phyloP scores from a whole-genome alignment of 2,329 filamentous ascomycete species.

The Mycogone perniciosa region DNA sequence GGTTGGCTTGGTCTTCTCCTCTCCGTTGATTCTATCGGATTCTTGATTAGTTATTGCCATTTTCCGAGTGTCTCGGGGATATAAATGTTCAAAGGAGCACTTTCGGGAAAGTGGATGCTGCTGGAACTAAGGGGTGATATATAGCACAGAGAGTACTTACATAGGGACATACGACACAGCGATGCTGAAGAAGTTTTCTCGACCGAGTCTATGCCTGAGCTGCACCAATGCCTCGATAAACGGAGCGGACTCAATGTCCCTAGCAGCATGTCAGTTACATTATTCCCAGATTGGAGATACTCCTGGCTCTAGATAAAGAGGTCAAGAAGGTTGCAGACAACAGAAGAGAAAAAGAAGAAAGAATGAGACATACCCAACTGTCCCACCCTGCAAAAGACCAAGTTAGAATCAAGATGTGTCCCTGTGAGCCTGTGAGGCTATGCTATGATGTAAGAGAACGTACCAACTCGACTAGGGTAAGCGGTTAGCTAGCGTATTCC shows the following conservation, averaged over 20 bases:
- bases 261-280: constrained; percentile 1
- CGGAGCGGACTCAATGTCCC: constrained; percentile 80
- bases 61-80: background rate
- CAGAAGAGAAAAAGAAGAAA: background rate
- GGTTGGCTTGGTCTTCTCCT: constrained; percentile 97
- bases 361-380: constrained; percentile 37
- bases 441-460: constrained; percentile 13
- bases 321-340: background rate
- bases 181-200: constrained; percentile 72
- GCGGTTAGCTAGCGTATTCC: constrained; percentile 13
- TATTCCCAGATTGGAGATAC: too few species aligned
- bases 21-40: constrained; percentile 34
- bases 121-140: background rate
- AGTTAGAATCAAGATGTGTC: background rate
- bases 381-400: constrained; percentile 44
- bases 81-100: too few species aligned
- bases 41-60: constrained; percentile 14
- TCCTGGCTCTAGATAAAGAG: background rate
- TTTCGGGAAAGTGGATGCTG: too few species aligned
- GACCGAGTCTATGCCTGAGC: constrained; percentile 64
- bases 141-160: constrained; percentile 9
- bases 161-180: constrained; percentile 85
- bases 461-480: constrained; percentile 30
- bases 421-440: background rate
- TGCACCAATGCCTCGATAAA: constrained; percentile 85